Percentiles rank a stretch among this genome's conserved stretches.
Evolutionary conservation across 345 rosid species (phyloP).

Genomic region (Triadica sebifera): DNA sequence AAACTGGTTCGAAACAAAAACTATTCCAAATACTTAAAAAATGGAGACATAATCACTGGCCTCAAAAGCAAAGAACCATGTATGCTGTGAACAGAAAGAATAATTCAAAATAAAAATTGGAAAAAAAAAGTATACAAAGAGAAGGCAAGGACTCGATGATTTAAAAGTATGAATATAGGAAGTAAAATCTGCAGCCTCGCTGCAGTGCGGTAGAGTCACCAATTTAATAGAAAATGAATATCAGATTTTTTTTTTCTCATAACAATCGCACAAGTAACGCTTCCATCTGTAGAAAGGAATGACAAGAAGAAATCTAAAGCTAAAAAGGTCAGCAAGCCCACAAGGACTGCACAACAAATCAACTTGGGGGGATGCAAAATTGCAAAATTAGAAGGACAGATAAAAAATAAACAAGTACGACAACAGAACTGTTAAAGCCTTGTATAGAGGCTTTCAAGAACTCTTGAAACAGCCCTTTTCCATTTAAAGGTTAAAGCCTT

Average conservation of each 20-base stretch:
- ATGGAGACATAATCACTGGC: constrained; percentile 26
- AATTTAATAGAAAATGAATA: background rate
- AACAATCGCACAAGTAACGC: no score
- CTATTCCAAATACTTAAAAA: background rate
- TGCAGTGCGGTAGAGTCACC: background rate
- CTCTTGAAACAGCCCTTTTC: no score
- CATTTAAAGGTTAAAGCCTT: background rate
- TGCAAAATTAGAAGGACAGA: background rate
- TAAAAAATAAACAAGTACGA: background rate
- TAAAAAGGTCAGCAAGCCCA: no score
- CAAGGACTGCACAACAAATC: background rate
- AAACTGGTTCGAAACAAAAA: background rate
- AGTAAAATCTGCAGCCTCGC: background rate
- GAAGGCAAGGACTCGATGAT: background rate
- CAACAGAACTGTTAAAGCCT: background rate
- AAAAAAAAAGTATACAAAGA: background rate
- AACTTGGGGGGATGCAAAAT: background rate
- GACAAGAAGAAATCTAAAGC: no score
- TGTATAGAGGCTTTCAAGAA: background rate
- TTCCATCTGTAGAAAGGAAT: no score
- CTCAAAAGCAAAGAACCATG: constrained; percentile 97
- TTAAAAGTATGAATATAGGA: background rate
- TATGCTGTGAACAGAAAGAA: constrained; percentile 72
- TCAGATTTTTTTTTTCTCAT: background rate
- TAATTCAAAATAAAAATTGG: background rate